phyloP scores from a whole-genome alignment of 1,284 basidiomycete species.

The Pseudomicrostroma phylloplanum region DNA sequence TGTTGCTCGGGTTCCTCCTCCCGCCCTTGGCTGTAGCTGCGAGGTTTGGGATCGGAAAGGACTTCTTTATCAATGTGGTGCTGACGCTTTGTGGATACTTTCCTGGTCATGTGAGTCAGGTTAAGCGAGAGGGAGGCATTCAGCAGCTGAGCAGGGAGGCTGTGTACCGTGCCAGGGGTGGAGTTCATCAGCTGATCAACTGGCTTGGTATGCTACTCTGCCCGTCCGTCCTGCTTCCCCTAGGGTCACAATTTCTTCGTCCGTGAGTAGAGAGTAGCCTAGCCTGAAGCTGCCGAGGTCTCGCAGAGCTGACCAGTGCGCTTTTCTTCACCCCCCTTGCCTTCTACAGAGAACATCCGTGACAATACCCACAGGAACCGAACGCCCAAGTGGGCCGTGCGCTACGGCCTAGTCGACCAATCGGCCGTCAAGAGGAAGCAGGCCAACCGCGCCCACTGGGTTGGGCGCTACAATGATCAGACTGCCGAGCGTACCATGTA shows the following conservation, averaged over 20 bases:
- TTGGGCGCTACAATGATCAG: conserved; percentile 26
- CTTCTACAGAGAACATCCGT: conserved; percentile 23
- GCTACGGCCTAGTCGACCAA: conserved; percentile 37
- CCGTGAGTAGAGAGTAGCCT: background rate
- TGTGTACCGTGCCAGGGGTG: too few relatives aligned
- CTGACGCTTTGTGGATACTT: conserved; percentile 71
- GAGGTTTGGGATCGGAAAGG: conserved; percentile 82
- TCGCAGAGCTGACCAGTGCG: background rate
- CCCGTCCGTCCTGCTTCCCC: background rate
- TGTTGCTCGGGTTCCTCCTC: conserved; percentile 40
- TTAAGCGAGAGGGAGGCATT: background rate
- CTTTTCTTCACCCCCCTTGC: conserved; percentile 21
- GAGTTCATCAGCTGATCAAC: background rate
- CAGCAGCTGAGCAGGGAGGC: background rate
- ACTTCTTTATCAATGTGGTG: conserved; percentile 87
- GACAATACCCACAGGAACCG: conserved; percentile 35
- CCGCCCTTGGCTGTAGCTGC: conserved; percentile 68
- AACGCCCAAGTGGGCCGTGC: conserved; percentile 37
- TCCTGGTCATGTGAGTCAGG: conserved; percentile 54
- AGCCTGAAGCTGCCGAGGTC: too few relatives aligned
- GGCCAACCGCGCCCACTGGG: conserved; percentile 29
- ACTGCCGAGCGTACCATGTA: conserved; percentile 22
- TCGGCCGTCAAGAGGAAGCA: conserved; percentile 15
- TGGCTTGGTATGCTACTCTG: background rate
- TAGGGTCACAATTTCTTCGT: conserved; percentile 17